These are phyloP conservation scores for Aspergillus sp. DNA, from an alignment of 2,329 filamentous ascomycete species.

Conservation along the genomic window DNA sequence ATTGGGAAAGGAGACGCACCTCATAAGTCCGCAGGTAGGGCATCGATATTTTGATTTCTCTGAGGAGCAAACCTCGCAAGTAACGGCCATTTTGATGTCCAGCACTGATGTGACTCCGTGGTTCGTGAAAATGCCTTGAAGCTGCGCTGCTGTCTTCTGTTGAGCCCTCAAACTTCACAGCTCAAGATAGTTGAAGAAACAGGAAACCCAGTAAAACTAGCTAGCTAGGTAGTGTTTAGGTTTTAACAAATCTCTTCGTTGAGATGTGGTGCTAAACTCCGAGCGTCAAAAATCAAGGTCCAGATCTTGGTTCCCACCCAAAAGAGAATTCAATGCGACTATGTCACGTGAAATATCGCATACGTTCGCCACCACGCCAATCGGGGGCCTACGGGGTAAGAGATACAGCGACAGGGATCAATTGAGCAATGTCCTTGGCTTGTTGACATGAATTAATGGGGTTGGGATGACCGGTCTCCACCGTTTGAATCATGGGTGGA, in stretches of 20 bases:
- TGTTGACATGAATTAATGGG: background rate
- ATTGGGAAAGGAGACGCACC: slow-evolving; percentile 20
- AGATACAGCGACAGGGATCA: background rate
- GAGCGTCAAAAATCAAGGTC: too few species aligned
- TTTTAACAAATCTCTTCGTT: too few species aligned
- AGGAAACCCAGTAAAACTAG: too few species aligned
- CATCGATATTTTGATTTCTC: slow-evolving; percentile 35
- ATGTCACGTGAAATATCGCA: background rate
- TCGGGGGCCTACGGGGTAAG: too few species aligned
- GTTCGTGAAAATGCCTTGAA: background rate
- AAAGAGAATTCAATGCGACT: background rate
- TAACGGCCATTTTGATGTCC: slow-evolving; percentile 21
- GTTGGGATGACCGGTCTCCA: background rate
- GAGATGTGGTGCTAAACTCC: too few species aligned
- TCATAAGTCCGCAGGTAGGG: slow-evolving; percentile 31
- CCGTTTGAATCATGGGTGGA: slow-evolving; percentile 7
- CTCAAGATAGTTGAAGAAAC: too few species aligned
- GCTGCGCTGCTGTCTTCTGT: background rate
- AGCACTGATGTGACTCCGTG: background rate
- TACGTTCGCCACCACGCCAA: too few species aligned
- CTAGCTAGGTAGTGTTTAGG: too few species aligned
- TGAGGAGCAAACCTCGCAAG: slow-evolving; percentile 33
- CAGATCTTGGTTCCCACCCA: too few species aligned
- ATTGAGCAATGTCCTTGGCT: background rate
- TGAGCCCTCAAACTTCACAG: too few species aligned